Evolutionary conservation across 768 basidiomycete species (phyloP), one percentile per base, ranked within the genome.

Genomic region (Xerocomellus dryophilus): DNA sequence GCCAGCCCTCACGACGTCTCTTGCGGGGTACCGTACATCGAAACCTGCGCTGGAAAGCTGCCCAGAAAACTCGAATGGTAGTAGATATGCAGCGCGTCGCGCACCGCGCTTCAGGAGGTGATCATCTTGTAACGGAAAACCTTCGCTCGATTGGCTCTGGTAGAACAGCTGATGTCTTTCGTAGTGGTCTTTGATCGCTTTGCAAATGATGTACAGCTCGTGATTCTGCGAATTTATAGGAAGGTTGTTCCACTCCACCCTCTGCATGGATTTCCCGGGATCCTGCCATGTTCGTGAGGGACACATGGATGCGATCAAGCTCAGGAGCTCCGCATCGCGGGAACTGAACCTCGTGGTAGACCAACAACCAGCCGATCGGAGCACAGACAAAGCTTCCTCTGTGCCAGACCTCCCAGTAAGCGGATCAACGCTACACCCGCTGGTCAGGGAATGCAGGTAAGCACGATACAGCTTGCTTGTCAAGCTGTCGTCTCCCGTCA

Each of bases 391-490:
- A 8, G 27, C 27, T 27, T 27, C 27, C 27, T 27, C 27, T 27
- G 27, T 27, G 54, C 21, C 79, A 59, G 75, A 76, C 7, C 72
- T 72, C 17, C 58, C 56, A 0, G 74, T 76, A 29, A 81, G 64
- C 3, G 76, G 75, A 60, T 81, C 79, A 8, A 69, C 66, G 15
- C 75, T 62, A 41, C 70, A 70, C 41, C 73, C 69, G 21, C 73
- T 73, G 4, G 72, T 79, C 10, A 78, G 49, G 14, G 76, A 74
- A 41, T 81, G 79, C 12, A 81, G 66, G 45, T 76, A 76, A 4
- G 73, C 65, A 46, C 66, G 67, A 53, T 68, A 77, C 10, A 79
- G 64, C 34, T 58, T 59, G 50, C 60, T 66, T 1, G 54, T 54
- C 40, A 73, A 42, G n/a, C 57, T 66, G 4, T 36, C 57, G 17